A percentile compares a stretch with the other conserved stretches of the same genome.
Conservation (phyloP, 495 filamentous ascomycete species). For the Lentithecium fluviatile region DNA sequence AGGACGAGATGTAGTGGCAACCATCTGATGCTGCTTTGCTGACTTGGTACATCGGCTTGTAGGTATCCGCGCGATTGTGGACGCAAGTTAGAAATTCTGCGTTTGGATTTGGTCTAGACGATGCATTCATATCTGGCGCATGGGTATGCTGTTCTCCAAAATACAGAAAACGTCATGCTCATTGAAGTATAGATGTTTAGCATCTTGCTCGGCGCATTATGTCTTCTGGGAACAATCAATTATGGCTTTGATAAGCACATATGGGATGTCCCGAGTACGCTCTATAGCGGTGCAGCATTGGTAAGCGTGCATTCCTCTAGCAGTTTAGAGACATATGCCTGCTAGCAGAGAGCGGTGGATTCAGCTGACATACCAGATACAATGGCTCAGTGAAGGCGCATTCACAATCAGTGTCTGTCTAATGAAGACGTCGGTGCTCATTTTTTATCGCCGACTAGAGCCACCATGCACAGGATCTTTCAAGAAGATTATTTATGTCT, state of each 20-base stretch:
- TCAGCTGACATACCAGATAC: conserved; percentile 17
- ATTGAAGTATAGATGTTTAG: conserved; percentile 11
- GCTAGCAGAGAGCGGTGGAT: too few relatives aligned
- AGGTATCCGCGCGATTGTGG: conserved; percentile 1
- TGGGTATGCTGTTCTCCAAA: conserved; percentile 4
- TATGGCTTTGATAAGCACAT: conserved; percentile 38
- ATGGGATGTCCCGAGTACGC: conserved; percentile 31
- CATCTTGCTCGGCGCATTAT: conserved; percentile 6
- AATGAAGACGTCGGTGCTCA: conserved; percentile 39
- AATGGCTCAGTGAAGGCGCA: conserved; percentile 36
- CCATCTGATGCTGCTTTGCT: too few relatives aligned
- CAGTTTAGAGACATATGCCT: too few relatives aligned
- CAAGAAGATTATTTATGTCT: conserved; percentile 28
- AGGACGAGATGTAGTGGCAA: too few relatives aligned
- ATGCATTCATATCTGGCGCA: conserved; percentile 8
- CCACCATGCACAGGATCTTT: conserved; percentile 20
- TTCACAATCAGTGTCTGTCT: conserved; percentile 34
- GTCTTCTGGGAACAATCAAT: conserved; percentile 13
- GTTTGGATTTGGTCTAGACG: conserved; percentile 18
- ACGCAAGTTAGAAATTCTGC: conserved; percentile 9
- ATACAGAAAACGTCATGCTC: not conserved
- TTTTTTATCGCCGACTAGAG: conserved; percentile 38
- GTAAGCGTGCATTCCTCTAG: conserved; percentile 5
- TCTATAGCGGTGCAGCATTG: conserved; percentile 24
- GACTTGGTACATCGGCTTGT: not conserved